A percentile compares a stretch with the other conserved stretches of the same genome.
Conservation (phyloP, 163 green algal species). For the Coccomyxa subellipsoidea region DNA sequence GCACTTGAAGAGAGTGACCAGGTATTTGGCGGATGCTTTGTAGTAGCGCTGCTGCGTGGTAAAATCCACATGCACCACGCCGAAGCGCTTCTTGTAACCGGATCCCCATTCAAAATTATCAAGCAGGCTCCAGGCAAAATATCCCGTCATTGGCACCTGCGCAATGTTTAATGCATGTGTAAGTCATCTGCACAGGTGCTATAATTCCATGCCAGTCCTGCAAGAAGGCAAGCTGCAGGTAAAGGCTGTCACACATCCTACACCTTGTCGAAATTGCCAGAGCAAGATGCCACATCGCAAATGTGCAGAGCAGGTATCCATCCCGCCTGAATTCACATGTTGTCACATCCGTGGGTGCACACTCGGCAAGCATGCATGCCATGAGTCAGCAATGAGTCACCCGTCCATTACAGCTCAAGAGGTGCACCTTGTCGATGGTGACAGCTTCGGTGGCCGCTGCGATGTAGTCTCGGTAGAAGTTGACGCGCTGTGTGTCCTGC, state of each 20-base stretch:
- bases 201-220: too few species aligned
- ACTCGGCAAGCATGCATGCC: too few species aligned
- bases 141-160: conserved; percentile 25
- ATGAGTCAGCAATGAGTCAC: too few species aligned
- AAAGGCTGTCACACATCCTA: too few species aligned
- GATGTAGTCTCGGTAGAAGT: conserved; percentile 30
- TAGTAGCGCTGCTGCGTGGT: conserved; percentile 9
- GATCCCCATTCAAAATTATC: conserved; percentile 46
- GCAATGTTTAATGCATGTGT: conserved; percentile 36
- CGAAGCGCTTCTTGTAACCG: conserved; percentile 58
- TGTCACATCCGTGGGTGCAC: too few species aligned
- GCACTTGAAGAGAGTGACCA: background rate
- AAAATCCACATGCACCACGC: conserved; percentile 56
- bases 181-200: conserved; percentile 36
- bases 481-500: conserved; percentile 34
- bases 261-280: too few species aligned
- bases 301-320: too few species aligned
- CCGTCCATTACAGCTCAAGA: too few species aligned
- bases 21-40: conserved; percentile 8
- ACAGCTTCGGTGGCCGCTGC: background rate
- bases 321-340: too few species aligned
- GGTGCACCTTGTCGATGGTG: background rate
- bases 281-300: too few species aligned
- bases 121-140: conserved; percentile 35
- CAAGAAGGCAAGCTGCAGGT: too few species aligned